Evolutionary conservation across 129 eudicot species (phyloP), one percentile per base, ranked within the genome.

Genomic region (Mikania micrantha): DNA sequence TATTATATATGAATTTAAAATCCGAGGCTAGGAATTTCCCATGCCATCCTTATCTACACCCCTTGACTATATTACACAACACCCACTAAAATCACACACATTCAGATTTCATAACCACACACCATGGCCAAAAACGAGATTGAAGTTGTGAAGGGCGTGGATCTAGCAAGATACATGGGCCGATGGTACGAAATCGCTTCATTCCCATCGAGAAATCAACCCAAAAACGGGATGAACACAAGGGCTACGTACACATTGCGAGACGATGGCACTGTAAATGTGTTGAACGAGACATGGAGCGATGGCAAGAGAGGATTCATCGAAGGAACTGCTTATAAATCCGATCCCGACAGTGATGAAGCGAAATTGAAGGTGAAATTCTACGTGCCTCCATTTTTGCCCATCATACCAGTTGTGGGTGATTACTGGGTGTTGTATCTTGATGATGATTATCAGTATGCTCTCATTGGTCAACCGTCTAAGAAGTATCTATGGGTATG

Each of bases 181-280:
- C 61, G 96, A 34, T 92, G 98, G 98, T 92, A 88, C 25, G 98
- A 92, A 69, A 86, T 92, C 7, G 98, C 96, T 17, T 88, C 96
- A 20, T 88, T 88, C 34, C 96, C 95, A 2, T 84, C 96, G 1
- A 34, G 75, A 4, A 77, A 76, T 44, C 98, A 92, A 68, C 98
- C 98, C 16, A 88, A 73, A 40, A 66, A 62, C 7, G 96, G 96
- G 20, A 66, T 19, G 4, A 83, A 88, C 68, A 92, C 98, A 1
- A 75, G 98, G 73, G 96, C 98, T 0, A 88, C 95, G 0, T 92
- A 92, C 86, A 84, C 73, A 19, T 24, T 86, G 36, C 86, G 67
- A 15, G 77, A 66, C 0, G 98, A 84, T 68, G 98, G 92, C 0
- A 82, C 83, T 4, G 77, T 88, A 0, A 50, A 84, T 72, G 98